Percentiles rank a stretch among this genome's conserved stretches.
phyloP scores from a whole-genome alignment of 129 eudicot genomes.

The Oenanthe sinensis region DNA sequence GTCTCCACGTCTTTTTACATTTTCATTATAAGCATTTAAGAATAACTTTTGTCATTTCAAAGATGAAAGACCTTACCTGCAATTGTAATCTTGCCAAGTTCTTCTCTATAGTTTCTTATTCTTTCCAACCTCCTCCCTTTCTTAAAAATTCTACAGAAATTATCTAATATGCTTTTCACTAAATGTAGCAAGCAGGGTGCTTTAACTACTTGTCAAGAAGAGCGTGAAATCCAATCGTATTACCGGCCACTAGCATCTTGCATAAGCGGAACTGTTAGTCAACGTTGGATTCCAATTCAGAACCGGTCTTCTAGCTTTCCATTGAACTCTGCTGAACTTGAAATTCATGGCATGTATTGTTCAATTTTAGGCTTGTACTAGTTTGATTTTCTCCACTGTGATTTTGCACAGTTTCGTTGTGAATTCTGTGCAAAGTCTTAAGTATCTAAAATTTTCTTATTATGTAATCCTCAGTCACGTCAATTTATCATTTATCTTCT shows the following conservation, averaged over 20 bases:
- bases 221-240: conserved; percentile 52
- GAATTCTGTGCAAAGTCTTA: neutral
- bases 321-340: conserved; percentile 43
- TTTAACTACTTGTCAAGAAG: conserved; percentile 67
- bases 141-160: neutral
- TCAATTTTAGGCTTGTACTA: conserved; percentile 10
- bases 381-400: neutral
- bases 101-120: neutral
- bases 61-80: neutral
- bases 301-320: conserved; percentile 61
- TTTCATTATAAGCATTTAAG: neutral
- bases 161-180: conserved; percentile 1
- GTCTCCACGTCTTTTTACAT: neutral
- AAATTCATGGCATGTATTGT: conserved; percentile 60
- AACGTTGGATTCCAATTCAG: conserved; percentile 73
- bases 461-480: neutral
- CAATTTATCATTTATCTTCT: conserved; percentile 17
- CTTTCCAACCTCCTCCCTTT: neutral
- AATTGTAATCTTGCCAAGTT: neutral
- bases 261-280: conserved; percentile 66
- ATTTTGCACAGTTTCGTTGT: neutral
- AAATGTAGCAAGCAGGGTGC: conserved; percentile 36
- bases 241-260: conserved; percentile 73
- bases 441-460: neutral
- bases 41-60: neutral